Evolutionary conservation across 139 green algal genomes (phyloP).

Genomic region (Axilococcus clingmanii): DNA sequence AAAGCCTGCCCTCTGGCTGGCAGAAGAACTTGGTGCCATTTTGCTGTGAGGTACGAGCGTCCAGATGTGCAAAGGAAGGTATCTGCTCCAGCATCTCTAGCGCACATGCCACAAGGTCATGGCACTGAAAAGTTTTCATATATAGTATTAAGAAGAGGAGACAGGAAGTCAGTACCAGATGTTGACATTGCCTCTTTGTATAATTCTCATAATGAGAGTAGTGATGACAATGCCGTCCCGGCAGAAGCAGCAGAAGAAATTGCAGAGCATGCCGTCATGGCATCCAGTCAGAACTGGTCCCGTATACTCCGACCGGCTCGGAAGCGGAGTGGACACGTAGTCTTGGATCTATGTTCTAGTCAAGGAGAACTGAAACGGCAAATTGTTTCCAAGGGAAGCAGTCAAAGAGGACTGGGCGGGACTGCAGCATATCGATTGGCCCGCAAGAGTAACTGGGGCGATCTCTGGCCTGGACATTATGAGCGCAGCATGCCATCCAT

Average conservation of each 20-base stretch:
- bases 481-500: slow-evolving; percentile 10
- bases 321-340: slow-evolving; percentile 49
- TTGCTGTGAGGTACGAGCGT: slow-evolving; percentile 54
- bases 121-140: slow-evolving; percentile 80
- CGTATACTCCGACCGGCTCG: slow-evolving; percentile 37
- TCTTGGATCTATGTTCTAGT: slow-evolving; percentile 65
- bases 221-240: background rate
- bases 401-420: slow-evolving; percentile 31
- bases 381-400: slow-evolving; percentile 31
- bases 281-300: slow-evolving; percentile 18
- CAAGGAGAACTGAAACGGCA: slow-evolving; percentile 31
- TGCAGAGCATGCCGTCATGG: slow-evolving; percentile 3
- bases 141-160: slow-evolving; percentile 47
- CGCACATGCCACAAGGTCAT: slow-evolving; percentile 2
- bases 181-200: background rate
- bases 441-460: slow-evolving; percentile 44
- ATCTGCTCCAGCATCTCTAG: background rate
- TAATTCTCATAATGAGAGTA: background rate
- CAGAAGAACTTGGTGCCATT: slow-evolving; percentile 62
- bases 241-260: slow-evolving; percentile 7
- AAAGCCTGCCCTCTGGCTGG: slow-evolving; percentile 55
- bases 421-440: slow-evolving; percentile 41
- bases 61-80: slow-evolving; percentile 30
- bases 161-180: background rate
- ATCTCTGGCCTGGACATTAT: slow-evolving; percentile 57